phyloP scores from a whole-genome alignment of 192 early-diverging fungal genomes.

The Coemansia asiatica region DNA sequence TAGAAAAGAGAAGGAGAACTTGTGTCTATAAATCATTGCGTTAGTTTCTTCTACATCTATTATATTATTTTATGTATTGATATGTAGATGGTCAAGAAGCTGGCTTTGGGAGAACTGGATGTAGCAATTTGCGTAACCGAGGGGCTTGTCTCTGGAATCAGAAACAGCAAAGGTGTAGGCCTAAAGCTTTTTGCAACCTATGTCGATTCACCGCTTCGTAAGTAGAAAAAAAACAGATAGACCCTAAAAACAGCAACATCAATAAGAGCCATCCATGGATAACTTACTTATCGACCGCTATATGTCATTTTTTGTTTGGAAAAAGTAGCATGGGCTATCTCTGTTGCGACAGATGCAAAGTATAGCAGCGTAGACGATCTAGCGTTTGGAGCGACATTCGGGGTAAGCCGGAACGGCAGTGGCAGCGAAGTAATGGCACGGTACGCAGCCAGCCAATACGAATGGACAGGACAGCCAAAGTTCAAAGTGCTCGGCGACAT shows the following conservation, averaged over 20 bases:
- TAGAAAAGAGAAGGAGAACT: no score
- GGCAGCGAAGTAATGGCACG: slow-evolving; percentile 79
- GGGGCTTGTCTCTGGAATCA: slow-evolving; percentile 62
- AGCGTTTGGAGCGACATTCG: slow-evolving; percentile 47
- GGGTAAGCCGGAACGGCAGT: slow-evolving; percentile 72
- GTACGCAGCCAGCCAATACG: slow-evolving; percentile 64
- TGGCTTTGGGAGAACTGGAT: slow-evolving; percentile 70
- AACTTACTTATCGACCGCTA: no score
- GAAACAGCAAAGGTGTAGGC: slow-evolving; percentile 51
- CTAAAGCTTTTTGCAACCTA: slow-evolving; percentile 80
- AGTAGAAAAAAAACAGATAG: slow-evolving; percentile 12
- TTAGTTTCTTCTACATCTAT: no score
- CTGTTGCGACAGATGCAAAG: slow-evolving; percentile 55
- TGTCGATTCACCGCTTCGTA: slow-evolving; percentile 71
- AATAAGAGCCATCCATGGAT: no score
- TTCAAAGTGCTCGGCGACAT: slow-evolving; percentile 78
- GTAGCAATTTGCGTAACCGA: slow-evolving; percentile 87
- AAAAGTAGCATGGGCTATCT: slow-evolving; percentile 67
- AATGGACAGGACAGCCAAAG: slow-evolving; percentile 55
- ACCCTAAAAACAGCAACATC: background rate
- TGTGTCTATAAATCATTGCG: no score
- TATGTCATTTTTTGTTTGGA: slow-evolving; percentile 6
- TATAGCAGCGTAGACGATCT: slow-evolving; percentile 46
- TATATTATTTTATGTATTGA: background rate
- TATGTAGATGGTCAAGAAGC: slow-evolving; percentile 65